Conservation (phyloP, 805 yeast species). For the Komagataella mondaviorum region DNA sequence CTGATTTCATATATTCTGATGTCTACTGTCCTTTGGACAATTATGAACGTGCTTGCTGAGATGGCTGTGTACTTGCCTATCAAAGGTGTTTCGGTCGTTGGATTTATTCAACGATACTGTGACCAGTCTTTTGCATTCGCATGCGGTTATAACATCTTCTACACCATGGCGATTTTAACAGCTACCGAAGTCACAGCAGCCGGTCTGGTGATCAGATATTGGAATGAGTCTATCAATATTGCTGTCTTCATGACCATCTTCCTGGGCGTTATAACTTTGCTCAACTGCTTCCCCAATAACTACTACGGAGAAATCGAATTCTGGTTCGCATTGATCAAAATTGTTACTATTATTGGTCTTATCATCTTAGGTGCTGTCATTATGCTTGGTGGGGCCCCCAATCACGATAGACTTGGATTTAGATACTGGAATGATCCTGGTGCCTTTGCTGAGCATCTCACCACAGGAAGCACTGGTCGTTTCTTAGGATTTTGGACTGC, state of each 20-base stretch:
- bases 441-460: conserved; percentile 34
- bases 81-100: conserved; percentile 26
- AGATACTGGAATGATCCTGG: conserved; percentile 24
- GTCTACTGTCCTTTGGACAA: conserved; percentile 50
- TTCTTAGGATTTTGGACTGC: conserved; percentile 54
- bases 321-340: conserved; percentile 55
- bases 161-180: conserved; percentile 15
- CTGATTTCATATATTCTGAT: conserved; percentile 50
- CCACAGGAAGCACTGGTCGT: conserved; percentile 42
- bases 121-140: conserved; percentile 16
- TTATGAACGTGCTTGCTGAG: conserved; percentile 53
- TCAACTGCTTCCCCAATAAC: conserved; percentile 32
- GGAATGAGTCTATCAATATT: conserved; percentile 35
- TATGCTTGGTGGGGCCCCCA: conserved; percentile 53
- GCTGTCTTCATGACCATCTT: conserved; percentile 50
- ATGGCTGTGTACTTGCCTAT: conserved; percentile 49
- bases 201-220: conserved; percentile 42
- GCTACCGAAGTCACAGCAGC: conserved; percentile 53
- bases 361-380: conserved; percentile 40
- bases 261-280: conserved; percentile 26
- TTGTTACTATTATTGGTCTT: conserved; percentile 48
- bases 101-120: conserved; percentile 15
- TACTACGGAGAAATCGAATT: conserved; percentile 38
- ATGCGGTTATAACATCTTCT: conserved; percentile 23
- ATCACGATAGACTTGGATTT: conserved; percentile 23